Conservation (phyloP, 2,329 filamentous ascomycete species). For the Colletotrichum sp. region DNA sequence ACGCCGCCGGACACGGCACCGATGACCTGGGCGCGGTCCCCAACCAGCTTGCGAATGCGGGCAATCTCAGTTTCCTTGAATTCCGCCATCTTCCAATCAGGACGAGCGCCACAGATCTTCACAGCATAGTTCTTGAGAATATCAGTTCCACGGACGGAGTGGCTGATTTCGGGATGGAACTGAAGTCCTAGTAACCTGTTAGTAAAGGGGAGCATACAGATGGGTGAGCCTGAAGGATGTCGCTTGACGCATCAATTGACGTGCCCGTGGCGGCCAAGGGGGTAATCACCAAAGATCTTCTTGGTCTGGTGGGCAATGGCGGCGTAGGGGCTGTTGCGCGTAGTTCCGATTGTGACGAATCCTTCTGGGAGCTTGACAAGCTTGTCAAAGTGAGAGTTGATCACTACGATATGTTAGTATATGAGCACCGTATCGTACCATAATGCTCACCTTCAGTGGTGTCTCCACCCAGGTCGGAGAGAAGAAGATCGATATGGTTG, state of each 20-base stretch:
- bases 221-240: neutral
- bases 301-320: constrained; percentile 76
- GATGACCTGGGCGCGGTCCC: constrained; percentile 81
- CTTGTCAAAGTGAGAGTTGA: constrained; percentile 93
- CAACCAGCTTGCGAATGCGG: constrained; percentile 82
- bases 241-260: neutral
- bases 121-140: constrained; percentile 85
- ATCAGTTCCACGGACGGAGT: constrained; percentile 69
- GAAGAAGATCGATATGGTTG: constrained; percentile 72
- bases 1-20: constrained; percentile 70
- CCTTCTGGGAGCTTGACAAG: constrained; percentile 74
- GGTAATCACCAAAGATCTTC: constrained; percentile 67
- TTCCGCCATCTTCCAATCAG: constrained; percentile 85
- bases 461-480: constrained; percentile 72
- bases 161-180: constrained; percentile 81
- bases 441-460: constrained; percentile 54
- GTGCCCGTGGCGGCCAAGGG: neutral
- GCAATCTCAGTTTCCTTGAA: constrained; percentile 83
- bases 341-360: constrained; percentile 78
- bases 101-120: constrained; percentile 76
- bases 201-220: neutral
- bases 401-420: constrained; percentile 47
- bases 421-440: neutral
- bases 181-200: constrained; percentile 64
- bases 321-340: constrained; percentile 78